Conservation (phyloP, 2,329 filamentous ascomycete genomes). For the Bipolaris victoriae region DNA sequence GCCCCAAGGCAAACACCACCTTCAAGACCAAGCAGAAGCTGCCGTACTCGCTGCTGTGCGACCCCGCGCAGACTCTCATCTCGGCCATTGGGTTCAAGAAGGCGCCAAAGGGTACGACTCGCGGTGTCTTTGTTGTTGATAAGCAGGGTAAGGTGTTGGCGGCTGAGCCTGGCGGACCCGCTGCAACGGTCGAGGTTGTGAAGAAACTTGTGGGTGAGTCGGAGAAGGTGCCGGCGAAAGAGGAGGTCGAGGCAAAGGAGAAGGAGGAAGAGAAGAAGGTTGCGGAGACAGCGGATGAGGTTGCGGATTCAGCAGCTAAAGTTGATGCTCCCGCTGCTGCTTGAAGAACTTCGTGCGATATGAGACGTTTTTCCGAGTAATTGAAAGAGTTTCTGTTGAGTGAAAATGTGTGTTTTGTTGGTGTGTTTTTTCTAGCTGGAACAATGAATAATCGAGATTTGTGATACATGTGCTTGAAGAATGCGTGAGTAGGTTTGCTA, state of each 20-base stretch:
- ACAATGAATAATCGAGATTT: too few species aligned
- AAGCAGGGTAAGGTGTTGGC: conserved; percentile 82
- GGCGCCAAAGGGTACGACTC: conserved; percentile 75
- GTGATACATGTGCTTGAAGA: too few species aligned
- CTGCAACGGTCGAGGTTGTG: conserved; percentile 77
- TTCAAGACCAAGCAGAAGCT: conserved; percentile 93
- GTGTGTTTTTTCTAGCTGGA: too few species aligned
- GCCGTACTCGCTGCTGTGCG: conserved; percentile 86
- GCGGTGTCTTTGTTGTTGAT: conserved; percentile 87
- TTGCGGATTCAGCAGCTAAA: conserved; percentile 38
- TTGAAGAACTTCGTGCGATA: conserved; percentile 2
- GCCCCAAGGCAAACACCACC: conserved; percentile 86
- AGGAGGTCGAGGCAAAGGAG: conserved; percentile 42
- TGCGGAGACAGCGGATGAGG: conserved; percentile 49
- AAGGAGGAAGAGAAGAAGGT: conserved; percentile 51
- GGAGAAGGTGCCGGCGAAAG: conserved; percentile 29
- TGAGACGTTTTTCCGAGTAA: not conserved
- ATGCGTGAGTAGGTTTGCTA: too few species aligned
- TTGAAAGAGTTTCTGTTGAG: too few species aligned
- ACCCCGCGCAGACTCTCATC: conserved; percentile 76
- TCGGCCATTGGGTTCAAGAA: conserved; percentile 90
- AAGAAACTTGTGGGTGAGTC: conserved; percentile 64
- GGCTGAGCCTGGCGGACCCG: conserved; percentile 75
- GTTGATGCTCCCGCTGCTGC: conserved; percentile 36
- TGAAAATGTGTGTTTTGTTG: too few species aligned